Conservation (phyloP, 2,329 filamentous ascomycete species). For the Pseudopithomyces maydicus region DNA sequence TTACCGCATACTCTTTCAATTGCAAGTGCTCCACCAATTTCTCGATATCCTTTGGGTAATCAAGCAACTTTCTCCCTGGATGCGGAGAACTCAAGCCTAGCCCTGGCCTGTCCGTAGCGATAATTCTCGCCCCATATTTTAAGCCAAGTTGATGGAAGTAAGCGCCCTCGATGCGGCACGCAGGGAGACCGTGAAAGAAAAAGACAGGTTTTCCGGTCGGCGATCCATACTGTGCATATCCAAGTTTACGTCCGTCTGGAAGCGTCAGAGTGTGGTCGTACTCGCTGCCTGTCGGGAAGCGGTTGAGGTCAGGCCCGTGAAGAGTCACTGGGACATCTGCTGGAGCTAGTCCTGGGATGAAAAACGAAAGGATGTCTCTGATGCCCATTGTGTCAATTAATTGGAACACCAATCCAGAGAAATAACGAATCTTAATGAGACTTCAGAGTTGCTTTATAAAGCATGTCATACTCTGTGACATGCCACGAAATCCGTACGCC, state of each 20-base stretch:
- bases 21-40: slow-evolving; percentile 24
- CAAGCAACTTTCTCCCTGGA: slow-evolving; percentile 22
- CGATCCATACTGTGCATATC: slow-evolving; percentile 41
- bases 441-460: background rate
- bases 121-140: slow-evolving; percentile 30
- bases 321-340: background rate
- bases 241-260: slow-evolving; percentile 42
- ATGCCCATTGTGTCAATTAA: background rate
- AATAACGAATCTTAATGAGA: background rate
- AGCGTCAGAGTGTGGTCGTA: slow-evolving; percentile 37
- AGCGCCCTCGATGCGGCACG: slow-evolving; percentile 35
- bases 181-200: slow-evolving; percentile 37
- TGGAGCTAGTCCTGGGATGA: background rate
- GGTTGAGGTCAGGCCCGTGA: background rate
- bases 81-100: slow-evolving; percentile 33
- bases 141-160: slow-evolving; percentile 25
- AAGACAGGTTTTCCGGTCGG: slow-evolving; percentile 31
- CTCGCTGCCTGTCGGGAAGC: slow-evolving; percentile 27
- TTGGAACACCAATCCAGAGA: background rate
- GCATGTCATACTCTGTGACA: background rate
- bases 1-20: slow-evolving; percentile 26
- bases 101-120: slow-evolving; percentile 33
- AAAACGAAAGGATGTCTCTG: background rate
- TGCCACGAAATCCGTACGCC: background rate
- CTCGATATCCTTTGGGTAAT: slow-evolving; percentile 31